phyloP scores from a whole-genome alignment of 345 rosid species.

The Brassica napus region Da-Ae NC_063450.1:8588501-8589000 shows the following conservation, averaged over 20 bases:
- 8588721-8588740: conserved; percentile 47
- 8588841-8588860: conserved; percentile 74
- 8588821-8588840: conserved; percentile 56
- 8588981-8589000: conserved; percentile 57
- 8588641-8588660: conserved; percentile 94
- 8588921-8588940: conserved; percentile 40
- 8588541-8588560: neutral
- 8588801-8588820: conserved; percentile 47
- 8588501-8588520: neutral
- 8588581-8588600: conserved; percentile 1
- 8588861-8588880: conserved; percentile 64
- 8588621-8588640: conserved; percentile 25
- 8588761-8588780: conserved; percentile 62
- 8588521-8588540: conserved; percentile 11
- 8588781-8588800: conserved; percentile 55
- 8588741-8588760: conserved; percentile 49
- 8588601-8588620: conserved; percentile 5
- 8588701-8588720: conserved; percentile 60
- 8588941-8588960: conserved; percentile 41
- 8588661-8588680: conserved; percentile 89
- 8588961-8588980: conserved; percentile 50
- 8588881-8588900: conserved; percentile 58
- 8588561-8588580: neutral
- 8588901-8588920: conserved; percentile 57
- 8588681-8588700: conserved; percentile 64